phyloP scores from a whole-genome alignment of 2,329 filamentous ascomycete species.

The Stemphylium beticola region DNA sequence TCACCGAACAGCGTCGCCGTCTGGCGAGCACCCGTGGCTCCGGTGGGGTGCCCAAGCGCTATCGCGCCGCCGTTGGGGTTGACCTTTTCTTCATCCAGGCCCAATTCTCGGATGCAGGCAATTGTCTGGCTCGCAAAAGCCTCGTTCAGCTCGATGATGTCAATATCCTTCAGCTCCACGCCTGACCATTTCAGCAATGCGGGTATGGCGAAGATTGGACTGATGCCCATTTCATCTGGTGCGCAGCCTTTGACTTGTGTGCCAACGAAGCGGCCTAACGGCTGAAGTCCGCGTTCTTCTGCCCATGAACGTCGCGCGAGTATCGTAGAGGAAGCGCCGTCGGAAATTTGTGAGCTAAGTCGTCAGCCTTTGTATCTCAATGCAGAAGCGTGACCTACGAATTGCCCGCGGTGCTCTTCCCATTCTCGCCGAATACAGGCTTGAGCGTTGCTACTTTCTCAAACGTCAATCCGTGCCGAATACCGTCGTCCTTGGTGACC shows the following conservation, averaged over 20 bases:
- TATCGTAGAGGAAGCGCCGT: conserved; percentile 86
- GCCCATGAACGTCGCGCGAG: conserved; percentile 94
- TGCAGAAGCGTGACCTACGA: conserved; percentile 23
- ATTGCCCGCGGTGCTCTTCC: conserved; percentile 91
- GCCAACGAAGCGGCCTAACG: conserved; percentile 91
- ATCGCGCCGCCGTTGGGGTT: conserved; percentile 83
- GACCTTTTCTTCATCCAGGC: conserved; percentile 75
- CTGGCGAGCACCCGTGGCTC: conserved; percentile 75
- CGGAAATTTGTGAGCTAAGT: conserved; percentile 83
- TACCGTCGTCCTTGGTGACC: conserved; percentile 85
- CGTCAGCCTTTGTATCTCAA: conserved; percentile 4
- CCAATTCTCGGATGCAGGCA: conserved; percentile 75
- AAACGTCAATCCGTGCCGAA: conserved; percentile 84
- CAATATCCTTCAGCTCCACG: conserved; percentile 79
- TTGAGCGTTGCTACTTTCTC: conserved; percentile 84
- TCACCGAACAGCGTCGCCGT: conserved; percentile 81
- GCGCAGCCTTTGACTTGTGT: conserved; percentile 90
- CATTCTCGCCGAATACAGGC: conserved; percentile 87
- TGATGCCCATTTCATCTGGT: conserved; percentile 95
- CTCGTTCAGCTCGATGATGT: conserved; percentile 93
- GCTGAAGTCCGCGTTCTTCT: conserved; percentile 81
- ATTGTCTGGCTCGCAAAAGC: conserved; percentile 97
- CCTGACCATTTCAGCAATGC: conserved; percentile 83
- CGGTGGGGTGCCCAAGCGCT: conserved; percentile 80
- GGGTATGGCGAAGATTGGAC: conserved; percentile 71